Evolutionary conservation across 345 rosid species (phyloP), one percentile per base, ranked within the genome.

Genomic region (Cardiospermum halicacabum): DNA sequence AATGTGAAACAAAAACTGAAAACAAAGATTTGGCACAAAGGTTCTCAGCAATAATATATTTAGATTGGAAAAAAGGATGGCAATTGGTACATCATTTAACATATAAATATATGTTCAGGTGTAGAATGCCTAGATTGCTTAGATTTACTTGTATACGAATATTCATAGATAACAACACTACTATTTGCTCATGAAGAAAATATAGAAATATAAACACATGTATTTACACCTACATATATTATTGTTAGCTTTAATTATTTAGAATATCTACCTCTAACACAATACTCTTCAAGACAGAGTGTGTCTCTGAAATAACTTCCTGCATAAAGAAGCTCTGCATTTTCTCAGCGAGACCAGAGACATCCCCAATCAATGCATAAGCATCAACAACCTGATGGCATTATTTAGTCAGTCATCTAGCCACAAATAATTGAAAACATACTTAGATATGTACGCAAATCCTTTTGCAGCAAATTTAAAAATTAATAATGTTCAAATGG

Each of bases 321-420:
- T 95, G 97, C 97, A 91, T 85, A 75, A 84, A 95, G 78, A 87
- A 91, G 80, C 97, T 95, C 63, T 95, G 96, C 70, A 95, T 83
- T 85, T 95, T 95, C 75, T 91, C 99, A 40, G 96, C 94, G 66
- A 95, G 97, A 73, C 99, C 99, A 66, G 97, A 85, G 49, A 87
- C 74, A 79, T 95, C 97, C 61, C 99, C 99, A 42, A 95, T 95
- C 66, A 95, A 78, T 68, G 99, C 97, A 85, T 91, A 95, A 68
- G 97, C 97, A 60, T 95, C 99, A 72, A 95, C 81, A 63, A 91
- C 97, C 99, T 95, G 84, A 58, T 67, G 75, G 24, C 66, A 62
- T 58, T 42, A 53, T 25, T 66, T 30, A 34, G 58, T 58, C 25
- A 40, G 60, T 64, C 12, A 61, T 62, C 47, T 27, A 63, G 74